These are phyloP conservation scores for Pyrrhoderma lamaoense DNA, from an alignment of 1,284 basidiomycete species.

Conservation along the genomic window DNA sequence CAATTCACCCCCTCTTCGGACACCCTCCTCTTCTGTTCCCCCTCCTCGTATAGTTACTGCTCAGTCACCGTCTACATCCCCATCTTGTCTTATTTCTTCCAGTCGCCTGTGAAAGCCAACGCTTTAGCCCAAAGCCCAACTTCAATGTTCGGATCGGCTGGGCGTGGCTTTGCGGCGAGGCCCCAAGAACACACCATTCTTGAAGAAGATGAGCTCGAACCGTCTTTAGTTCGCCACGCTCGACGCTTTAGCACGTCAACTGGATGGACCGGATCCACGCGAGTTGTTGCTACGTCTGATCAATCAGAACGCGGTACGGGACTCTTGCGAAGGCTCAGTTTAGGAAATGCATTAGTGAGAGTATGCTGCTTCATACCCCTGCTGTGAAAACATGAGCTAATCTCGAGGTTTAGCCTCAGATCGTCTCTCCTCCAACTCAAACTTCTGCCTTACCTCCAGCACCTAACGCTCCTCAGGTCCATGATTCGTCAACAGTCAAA, in stretches of 20 bases:
- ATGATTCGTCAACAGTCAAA: slow-evolving; percentile 25
- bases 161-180: slow-evolving; percentile 7
- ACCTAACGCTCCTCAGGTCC: slow-evolving; percentile 24
- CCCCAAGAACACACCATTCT: slow-evolving; percentile 19
- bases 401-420: slow-evolving; percentile 5
- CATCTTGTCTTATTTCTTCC: slow-evolving; percentile 62
- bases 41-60: slow-evolving; percentile 40
- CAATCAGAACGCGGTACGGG: slow-evolving; percentile 56
- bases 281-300: slow-evolving; percentile 29
- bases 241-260: slow-evolving; percentile 34
- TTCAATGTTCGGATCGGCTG: slow-evolving; percentile 10
- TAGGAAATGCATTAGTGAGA: slow-evolving; percentile 50
- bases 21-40: slow-evolving; percentile 35
- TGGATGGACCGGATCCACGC: slow-evolving; percentile 42
- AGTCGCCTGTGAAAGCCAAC: slow-evolving; percentile 43
- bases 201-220: slow-evolving; percentile 33
- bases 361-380: slow-evolving; percentile 33
- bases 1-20: slow-evolving; percentile 40
- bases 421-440: slow-evolving; percentile 4
- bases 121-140: slow-evolving; percentile 43
- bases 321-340: slow-evolving; percentile 62
- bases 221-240: slow-evolving; percentile 22
- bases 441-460: slow-evolving; percentile 1
- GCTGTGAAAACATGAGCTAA: slow-evolving; percentile 16
- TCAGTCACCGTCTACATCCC: slow-evolving; percentile 47